Conservation (phyloP, 2,329 filamentous ascomycete genomes). For the Epichloe brachyelytri region DNA sequence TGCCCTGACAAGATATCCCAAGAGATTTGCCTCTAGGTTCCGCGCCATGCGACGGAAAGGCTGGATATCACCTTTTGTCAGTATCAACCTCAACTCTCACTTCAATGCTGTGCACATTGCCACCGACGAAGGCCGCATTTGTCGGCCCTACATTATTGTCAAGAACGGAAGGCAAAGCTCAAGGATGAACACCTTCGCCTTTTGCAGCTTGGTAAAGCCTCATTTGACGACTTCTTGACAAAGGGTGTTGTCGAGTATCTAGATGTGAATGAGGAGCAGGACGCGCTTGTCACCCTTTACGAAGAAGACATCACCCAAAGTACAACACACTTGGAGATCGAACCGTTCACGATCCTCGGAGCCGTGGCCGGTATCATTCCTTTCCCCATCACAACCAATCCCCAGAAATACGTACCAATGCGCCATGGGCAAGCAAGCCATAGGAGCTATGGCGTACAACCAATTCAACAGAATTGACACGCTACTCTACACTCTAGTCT, state of each 20-base stretch:
- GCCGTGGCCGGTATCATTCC: constrained; percentile 94
- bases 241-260: constrained; percentile 90
- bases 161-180: constrained; percentile 73
- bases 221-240: constrained; percentile 88
- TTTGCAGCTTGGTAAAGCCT: constrained; percentile 68
- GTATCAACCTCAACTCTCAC: constrained; percentile 90
- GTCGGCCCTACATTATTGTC: constrained; percentile 88
- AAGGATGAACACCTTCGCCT: constrained; percentile 66
- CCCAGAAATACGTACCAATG: constrained; percentile 96
- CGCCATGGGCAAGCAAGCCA: constrained; percentile 99
- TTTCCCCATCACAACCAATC: constrained; percentile 97
- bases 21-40: constrained; percentile 74
- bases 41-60: constrained; percentile 78
- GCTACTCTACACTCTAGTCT: constrained; percentile 89
- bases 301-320: constrained; percentile 71
- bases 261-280: constrained; percentile 97
- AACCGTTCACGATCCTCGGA: constrained; percentile 92
- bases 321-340: constrained; percentile 92
- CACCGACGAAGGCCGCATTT: constrained; percentile 93
- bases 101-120: constrained; percentile 88
- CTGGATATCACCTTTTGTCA: constrained; percentile 89
- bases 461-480: constrained; percentile 97
- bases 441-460: constrained; percentile 95
- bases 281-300: constrained; percentile 82
- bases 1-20: constrained; percentile 74